A percentile compares a stretch with the other conserved stretches of the same genome.
Evolutionary conservation across 306 rosid genomes (phyloP).

Genomic region (Gastrolobium villosum): DNA sequence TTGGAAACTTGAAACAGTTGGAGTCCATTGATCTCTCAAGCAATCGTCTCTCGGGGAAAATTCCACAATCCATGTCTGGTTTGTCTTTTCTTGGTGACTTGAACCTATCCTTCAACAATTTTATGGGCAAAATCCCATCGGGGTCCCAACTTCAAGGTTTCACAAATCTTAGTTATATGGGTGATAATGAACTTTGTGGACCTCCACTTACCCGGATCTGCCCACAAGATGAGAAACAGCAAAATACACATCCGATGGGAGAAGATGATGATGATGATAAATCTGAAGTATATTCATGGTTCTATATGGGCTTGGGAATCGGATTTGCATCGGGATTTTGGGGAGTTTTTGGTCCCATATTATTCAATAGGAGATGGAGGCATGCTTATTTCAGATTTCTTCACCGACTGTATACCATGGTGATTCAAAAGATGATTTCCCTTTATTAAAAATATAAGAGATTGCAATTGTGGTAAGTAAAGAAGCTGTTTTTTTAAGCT

Average conservation of each 20-base stretch:
- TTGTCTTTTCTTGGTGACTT: constrained; percentile 34
- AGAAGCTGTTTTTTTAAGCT: background rate
- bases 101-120: constrained; percentile 51
- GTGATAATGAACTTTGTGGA: constrained; percentile 42
- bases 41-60: constrained; percentile 40
- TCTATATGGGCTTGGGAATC: constrained; percentile 37
- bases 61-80: constrained; percentile 42
- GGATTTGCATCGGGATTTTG: constrained; percentile 41
- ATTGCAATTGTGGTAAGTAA: background rate
- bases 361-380: constrained; percentile 24
- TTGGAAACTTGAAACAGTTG: constrained; percentile 18
- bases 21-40: constrained; percentile 51
- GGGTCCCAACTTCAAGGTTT: constrained; percentile 34
- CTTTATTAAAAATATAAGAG: background rate
- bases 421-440: background rate
- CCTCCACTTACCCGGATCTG: constrained; percentile 31
- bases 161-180: background rate
- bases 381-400: constrained; percentile 37
- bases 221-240: background rate
- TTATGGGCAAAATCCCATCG: constrained; percentile 47
- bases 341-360: constrained; percentile 25
- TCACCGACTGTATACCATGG: background rate
- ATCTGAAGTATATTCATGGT: background rate
- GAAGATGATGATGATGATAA: background rate
- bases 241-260: background rate